Evolutionary conservation across 371 early-diverging fungal species (phyloP).

Genomic region (Mortierella sp.): DNA sequence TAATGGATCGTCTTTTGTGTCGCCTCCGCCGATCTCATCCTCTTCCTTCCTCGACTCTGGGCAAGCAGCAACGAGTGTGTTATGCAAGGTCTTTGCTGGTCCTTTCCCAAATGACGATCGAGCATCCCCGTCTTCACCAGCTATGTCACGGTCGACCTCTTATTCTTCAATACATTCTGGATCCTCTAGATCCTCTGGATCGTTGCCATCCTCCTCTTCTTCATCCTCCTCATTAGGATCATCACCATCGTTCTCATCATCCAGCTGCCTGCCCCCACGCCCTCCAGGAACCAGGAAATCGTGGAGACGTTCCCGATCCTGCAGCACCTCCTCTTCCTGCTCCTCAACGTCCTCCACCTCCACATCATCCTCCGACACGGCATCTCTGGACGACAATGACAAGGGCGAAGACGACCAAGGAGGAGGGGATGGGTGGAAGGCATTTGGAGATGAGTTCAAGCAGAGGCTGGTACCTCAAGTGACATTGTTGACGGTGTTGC

Average conservation of each 20-base stretch:
- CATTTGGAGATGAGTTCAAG: slow-evolving; percentile 33
- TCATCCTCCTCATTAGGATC: background rate
- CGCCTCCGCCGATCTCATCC: background rate
- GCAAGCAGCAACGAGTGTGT: background rate
- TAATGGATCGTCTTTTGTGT: background rate
- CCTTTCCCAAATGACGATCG: background rate
- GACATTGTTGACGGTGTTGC: slow-evolving; percentile 18
- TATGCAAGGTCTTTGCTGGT: background rate
- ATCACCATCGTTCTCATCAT: background rate
- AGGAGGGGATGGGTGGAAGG: slow-evolving; percentile 12
- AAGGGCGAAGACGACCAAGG: slow-evolving; percentile 1
- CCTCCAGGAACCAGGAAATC: background rate
- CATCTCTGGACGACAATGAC: slow-evolving; percentile 19
- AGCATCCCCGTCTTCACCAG: background rate
- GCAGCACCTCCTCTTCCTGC: background rate
- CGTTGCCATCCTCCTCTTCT: background rate
- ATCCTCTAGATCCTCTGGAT: background rate
- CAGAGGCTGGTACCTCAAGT: slow-evolving; percentile 32
- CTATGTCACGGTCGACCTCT: background rate
- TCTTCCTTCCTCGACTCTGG: background rate
- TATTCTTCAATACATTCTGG: background rate
- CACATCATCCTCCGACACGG: background rate
- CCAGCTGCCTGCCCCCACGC: background rate
- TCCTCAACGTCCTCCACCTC: background rate
- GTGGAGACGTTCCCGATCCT: background rate